Evolutionary conservation across 2,329 filamentous ascomycete genomes (phyloP).

Genomic region (Orbilia oligospora): DNA sequence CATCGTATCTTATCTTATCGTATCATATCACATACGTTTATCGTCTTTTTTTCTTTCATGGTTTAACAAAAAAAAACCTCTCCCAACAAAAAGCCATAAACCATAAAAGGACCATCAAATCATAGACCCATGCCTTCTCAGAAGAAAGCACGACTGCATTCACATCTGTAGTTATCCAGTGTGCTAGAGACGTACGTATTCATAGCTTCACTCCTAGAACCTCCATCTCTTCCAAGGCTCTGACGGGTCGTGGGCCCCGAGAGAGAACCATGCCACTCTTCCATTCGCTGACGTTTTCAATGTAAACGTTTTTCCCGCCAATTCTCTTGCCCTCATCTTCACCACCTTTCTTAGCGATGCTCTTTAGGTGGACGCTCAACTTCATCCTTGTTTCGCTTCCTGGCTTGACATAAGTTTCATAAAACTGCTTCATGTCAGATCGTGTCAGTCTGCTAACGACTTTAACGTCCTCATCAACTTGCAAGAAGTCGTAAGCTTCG

Average conservation of each 20-base stretch:
- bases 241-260: conserved; percentile 79
- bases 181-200: conserved; percentile 14
- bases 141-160: not conserved
- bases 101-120: conserved; percentile 25
- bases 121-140: conserved; percentile 8
- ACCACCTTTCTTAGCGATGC: conserved; percentile 67
- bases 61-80: conserved; percentile 14
- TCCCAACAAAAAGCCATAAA: conserved; percentile 20
- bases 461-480: conserved; percentile 81
- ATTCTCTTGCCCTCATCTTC: conserved; percentile 66
- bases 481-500: conserved; percentile 91
- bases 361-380: conserved; percentile 80
- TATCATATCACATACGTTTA: conserved; percentile 27
- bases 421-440: conserved; percentile 84
- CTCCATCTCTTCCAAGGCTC: conserved; percentile 85
- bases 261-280: conserved; percentile 82
- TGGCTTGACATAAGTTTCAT: conserved; percentile 80
- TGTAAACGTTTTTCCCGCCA: conserved; percentile 66
- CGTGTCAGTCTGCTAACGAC: conserved; percentile 82
- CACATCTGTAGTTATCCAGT: not conserved
- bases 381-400: conserved; percentile 82
- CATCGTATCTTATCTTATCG: conserved; percentile 19
- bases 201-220: conserved; percentile 86
- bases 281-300: conserved; percentile 84
- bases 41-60: conserved; percentile 1